Percentiles rank a stretch among this genome's conserved stretches.
These are phyloP conservation scores for Colletotrichum musae DNA, from an alignment of 2,329 filamentous ascomycete species.

Conservation along the genomic window DNA sequence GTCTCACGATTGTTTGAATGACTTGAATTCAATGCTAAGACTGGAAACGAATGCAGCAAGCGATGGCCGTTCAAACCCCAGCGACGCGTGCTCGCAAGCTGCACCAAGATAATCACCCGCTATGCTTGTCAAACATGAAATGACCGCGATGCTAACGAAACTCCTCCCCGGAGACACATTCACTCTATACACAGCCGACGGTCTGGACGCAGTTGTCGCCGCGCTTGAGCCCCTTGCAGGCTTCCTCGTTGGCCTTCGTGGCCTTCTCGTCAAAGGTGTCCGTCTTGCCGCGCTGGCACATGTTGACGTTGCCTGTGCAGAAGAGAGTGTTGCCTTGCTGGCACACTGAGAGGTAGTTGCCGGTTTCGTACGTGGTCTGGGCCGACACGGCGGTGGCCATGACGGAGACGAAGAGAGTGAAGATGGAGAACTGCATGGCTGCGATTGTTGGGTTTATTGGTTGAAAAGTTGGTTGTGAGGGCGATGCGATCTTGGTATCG, in stretches of 20 bases:
- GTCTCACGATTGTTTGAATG: neutral
- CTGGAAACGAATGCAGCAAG: neutral
- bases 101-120: no score
- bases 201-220: slow-evolving; percentile 25
- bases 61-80: no score
- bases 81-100: no score
- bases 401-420: slow-evolving; percentile 10
- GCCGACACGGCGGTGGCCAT: neutral
- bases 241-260: slow-evolving; percentile 22
- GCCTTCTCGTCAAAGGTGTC: slow-evolving; percentile 23
- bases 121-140: no score
- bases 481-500: no score
- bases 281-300: slow-evolving; percentile 18
- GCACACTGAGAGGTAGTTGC: slow-evolving; percentile 18
- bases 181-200: slow-evolving; percentile 13
- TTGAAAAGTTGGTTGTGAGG: neutral
- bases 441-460: neutral
- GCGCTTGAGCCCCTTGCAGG: slow-evolving; percentile 12
- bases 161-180: neutral
- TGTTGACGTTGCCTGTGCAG: slow-evolving; percentile 24
- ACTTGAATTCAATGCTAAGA: neutral
- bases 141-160: no score
- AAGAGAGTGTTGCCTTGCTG: slow-evolving; percentile 17
- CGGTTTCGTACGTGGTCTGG: slow-evolving; percentile 14
- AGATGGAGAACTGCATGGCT: slow-evolving; percentile 30